phyloP scores from a whole-genome alignment of 306 rosid species.

The Pueraria montana region DNA sequence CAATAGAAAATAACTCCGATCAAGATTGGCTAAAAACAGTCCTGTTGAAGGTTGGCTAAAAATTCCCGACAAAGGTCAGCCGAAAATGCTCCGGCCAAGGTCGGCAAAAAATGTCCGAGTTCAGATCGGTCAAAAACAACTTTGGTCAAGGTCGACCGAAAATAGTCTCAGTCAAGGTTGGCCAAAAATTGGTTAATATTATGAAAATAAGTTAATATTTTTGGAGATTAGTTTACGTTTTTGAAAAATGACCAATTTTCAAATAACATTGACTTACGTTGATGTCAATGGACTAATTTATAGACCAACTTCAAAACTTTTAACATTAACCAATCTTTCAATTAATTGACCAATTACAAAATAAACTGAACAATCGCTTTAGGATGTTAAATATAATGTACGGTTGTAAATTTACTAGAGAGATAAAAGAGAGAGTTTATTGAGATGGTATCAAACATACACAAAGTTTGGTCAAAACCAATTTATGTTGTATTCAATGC shows the following conservation, averaged over 20 bases:
- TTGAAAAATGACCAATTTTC: neutral
- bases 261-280: neutral
- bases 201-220: neutral
- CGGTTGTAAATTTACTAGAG: neutral
- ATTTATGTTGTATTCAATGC: conserved; percentile 16
- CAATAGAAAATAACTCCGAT: too few species aligned
- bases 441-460: neutral
- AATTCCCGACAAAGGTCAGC: too few species aligned
- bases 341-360: neutral
- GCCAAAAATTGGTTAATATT: neutral
- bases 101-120: too few species aligned
- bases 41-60: too few species aligned
- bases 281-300: neutral
- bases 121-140: too few species aligned
- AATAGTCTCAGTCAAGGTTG: too few species aligned
- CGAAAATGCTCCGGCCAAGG: too few species aligned
- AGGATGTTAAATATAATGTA: neutral
- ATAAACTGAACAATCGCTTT: neutral
- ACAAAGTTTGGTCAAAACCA: conserved; percentile 18
- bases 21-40: too few species aligned
- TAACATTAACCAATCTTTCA: neutral
- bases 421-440: neutral
- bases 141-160: too few species aligned
- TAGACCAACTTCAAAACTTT: neutral
- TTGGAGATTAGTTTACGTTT: neutral